These are phyloP conservation scores for Sarocladium strictum DNA, from an alignment of 2,329 filamentous ascomycete species.

Conservation along the genomic window DNA sequence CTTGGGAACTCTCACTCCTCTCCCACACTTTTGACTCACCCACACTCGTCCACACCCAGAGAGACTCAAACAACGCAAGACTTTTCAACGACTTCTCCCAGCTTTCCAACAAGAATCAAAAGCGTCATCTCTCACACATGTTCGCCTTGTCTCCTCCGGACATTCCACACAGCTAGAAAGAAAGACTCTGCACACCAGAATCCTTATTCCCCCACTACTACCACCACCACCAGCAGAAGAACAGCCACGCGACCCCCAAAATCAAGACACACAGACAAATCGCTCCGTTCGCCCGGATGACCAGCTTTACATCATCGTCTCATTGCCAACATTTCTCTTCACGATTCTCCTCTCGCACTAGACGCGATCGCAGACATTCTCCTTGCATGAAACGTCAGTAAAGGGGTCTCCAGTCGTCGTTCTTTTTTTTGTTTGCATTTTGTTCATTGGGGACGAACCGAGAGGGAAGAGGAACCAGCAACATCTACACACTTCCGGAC, in stretches of 20 bases:
- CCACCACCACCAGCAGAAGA: neutral
- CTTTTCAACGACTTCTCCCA: too few relatives aligned
- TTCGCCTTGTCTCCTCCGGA: too few relatives aligned
- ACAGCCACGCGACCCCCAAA: neutral
- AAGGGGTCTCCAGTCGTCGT: neutral
- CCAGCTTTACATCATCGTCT: constrained; percentile 6
- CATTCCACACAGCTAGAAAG: too few relatives aligned
- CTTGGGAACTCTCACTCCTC: neutral
- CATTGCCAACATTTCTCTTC: constrained; percentile 3
- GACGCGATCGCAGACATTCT: neutral
- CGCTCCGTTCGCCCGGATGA: constrained; percentile 8
- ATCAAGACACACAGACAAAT: neutral
- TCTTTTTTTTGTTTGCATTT: neutral
- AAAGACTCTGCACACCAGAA: too few relatives aligned
- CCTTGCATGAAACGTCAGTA: constrained; percentile 1
- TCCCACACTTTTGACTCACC: neutral
- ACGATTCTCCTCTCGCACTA: neutral
- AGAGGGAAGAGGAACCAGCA: neutral
- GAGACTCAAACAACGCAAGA: neutral
- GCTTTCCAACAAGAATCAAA: too few relatives aligned
- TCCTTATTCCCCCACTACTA: too few relatives aligned
- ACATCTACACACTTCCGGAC: neutral
- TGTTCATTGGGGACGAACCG: neutral
- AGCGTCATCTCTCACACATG: too few relatives aligned
- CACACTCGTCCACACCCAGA: neutral